Conservation (phyloP, 2,329 filamentous ascomycete species). For the Aspergillus nomiae region DNA sequence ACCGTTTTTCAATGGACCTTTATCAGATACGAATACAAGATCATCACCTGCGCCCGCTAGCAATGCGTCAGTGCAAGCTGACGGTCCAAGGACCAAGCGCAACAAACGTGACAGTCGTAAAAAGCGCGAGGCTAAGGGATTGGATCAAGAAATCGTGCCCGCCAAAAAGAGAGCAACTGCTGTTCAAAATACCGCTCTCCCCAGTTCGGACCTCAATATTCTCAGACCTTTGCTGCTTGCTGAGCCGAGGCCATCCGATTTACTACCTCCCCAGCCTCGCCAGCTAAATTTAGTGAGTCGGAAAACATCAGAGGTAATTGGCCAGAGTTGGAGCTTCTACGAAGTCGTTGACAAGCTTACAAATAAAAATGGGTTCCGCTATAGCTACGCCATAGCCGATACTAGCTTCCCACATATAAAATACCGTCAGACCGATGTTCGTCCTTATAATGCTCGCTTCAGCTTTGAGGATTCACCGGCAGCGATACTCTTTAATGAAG, state of each 20-base stretch:
- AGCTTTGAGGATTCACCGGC: conserved; percentile 90
- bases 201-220: conserved; percentile 42
- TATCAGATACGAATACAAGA: conserved; percentile 33
- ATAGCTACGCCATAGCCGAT: conserved; percentile 87
- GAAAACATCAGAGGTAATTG: conserved; percentile 38
- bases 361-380: conserved; percentile 76
- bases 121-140: conserved; percentile 46
- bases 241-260: conserved; percentile 41
- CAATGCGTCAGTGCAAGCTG: conserved; percentile 31
- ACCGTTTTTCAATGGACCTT: conserved; percentile 30
- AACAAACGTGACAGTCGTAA: conserved; percentile 48
- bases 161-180: conserved; percentile 38
- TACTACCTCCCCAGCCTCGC: conserved; percentile 40
- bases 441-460: conserved; percentile 80
- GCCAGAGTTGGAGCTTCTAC: conserved; percentile 44
- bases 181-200: conserved; percentile 34
- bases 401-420: conserved; percentile 85
- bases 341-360: conserved; percentile 55
- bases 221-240: conserved; percentile 43
- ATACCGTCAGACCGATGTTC: conserved; percentile 85
- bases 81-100: conserved; percentile 38
- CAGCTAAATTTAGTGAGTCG: conserved; percentile 41
- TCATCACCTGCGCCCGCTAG: conserved; percentile 37
- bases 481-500: conserved; percentile 78
- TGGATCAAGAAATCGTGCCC: conserved; percentile 38